Percentiles rank a stretch among this genome's conserved stretches.
Evolutionary conservation across 441 rosid genomes (phyloP).

Genomic region (Populus hybrid): DNA sequence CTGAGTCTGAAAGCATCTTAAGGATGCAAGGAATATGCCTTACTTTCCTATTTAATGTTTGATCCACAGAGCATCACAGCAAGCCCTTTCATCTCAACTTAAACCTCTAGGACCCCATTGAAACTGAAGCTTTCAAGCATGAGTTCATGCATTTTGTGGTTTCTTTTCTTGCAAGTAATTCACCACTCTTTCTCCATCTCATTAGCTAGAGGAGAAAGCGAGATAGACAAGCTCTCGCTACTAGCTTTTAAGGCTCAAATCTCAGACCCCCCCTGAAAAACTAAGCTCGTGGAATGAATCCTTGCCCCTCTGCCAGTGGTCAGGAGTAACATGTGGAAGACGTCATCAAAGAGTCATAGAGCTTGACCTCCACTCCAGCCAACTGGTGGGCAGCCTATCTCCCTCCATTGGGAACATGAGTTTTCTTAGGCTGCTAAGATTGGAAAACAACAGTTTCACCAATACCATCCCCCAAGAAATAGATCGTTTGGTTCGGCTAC

Average conservation of each 20-base stretch:
- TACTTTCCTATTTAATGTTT: too few relatives aligned
- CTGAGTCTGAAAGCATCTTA: too few relatives aligned
- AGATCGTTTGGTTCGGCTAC: slow-evolving; percentile 9
- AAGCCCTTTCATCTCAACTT: neutral
- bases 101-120: neutral
- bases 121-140: neutral
- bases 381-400: too few relatives aligned
- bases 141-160: neutral
- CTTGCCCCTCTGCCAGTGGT: neutral
- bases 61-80: neutral
- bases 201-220: neutral
- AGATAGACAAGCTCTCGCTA: neutral
- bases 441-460: slow-evolving; percentile 3
- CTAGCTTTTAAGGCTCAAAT: neutral
- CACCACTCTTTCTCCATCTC: neutral
- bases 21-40: too few relatives aligned
- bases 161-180: neutral
- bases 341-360: too few relatives aligned
- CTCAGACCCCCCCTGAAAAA: neutral
- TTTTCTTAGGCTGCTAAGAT: neutral
- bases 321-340: too few relatives aligned
- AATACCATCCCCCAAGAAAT: neutral
- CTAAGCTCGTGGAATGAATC: neutral
- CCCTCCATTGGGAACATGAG: too few relatives aligned
- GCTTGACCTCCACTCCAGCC: too few relatives aligned